Evolutionary conservation across 208 protist genomes (phyloP), one percentile per base, ranked within the genome.

Genomic region (Trypanosoma congolense): DNA sequence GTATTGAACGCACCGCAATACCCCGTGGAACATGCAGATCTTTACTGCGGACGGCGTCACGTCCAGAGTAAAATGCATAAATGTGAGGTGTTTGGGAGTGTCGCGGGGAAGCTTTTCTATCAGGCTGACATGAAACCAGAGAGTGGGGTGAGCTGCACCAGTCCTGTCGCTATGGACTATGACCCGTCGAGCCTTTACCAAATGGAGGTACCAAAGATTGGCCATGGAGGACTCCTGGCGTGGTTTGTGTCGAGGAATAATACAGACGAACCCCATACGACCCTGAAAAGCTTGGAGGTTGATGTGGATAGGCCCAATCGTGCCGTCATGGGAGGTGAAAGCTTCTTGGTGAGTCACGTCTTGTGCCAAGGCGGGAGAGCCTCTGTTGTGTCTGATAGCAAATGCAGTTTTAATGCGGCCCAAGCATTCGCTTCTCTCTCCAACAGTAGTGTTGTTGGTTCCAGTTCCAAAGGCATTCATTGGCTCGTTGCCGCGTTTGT

Each of bases 141-240:
- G 4, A 1, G 4, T 28, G 2, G 12, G 4, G n/a, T 3, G 19
- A 43, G 43, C 43, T 61, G 55, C 22, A 43, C 14, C 22, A 21
- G 42, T 14, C 9, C 42, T 30, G 16, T 61, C 2, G 10, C 3
- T 1, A 29, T 61, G 19, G 55, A 61, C 35, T 61, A 61, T 19
- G 45, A 61, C 29, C 55, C 55, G 2, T 41, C 28, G 19, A 2
- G 22, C 2, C 24, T 6, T 14, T 61, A 52, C 21, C 2, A 35
- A 41, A 29, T 61, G 31, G 9, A 9, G n/a, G 8, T 29, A 0
- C 55, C 55, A 14, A n/a, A 2, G 1, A n/a, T 3, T 52, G 29
- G n/a, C 14, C 4, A 38, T 14, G n/a, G 14, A 1, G 14, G 21
- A 2, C 25, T 61, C n/a, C 18, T 61, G 30, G 44, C 30, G 28